Percentiles rank a stretch among this genome's conserved stretches.
phyloP scores from a whole-genome alignment of 768 basidiomycete genomes.

The Hericium erinaceus region DNA sequence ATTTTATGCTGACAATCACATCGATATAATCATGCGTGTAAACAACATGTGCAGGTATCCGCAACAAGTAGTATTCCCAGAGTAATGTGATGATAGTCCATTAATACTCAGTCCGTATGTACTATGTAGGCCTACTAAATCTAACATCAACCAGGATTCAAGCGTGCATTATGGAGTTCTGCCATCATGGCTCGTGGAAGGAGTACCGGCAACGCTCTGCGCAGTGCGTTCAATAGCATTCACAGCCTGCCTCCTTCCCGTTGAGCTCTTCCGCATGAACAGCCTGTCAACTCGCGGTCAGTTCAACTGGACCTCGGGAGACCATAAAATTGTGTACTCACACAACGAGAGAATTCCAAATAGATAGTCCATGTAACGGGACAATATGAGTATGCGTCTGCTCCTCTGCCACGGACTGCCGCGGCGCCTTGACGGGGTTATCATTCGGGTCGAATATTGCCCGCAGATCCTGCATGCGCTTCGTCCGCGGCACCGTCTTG shows the following conservation, averaged over 20 bases:
- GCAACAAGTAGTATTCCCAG: too few species aligned
- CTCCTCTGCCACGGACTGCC: constrained; percentile 49
- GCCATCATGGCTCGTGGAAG: too few species aligned
- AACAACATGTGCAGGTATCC: too few species aligned
- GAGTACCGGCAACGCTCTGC: not conserved
- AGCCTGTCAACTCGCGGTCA: constrained; percentile 14
- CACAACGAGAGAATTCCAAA: constrained; percentile 48
- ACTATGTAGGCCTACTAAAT: too few species aligned
- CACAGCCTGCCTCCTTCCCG: constrained; percentile 23
- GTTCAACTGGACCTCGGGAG: not conserved
- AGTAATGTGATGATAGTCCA: too few species aligned
- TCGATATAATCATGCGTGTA: too few species aligned
- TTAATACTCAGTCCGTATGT: too few species aligned
- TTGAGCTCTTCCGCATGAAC: constrained; percentile 36
- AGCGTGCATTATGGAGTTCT: too few species aligned
- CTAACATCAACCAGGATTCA: too few species aligned
- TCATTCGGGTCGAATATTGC: constrained; percentile 44
- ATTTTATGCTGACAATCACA: too few species aligned
- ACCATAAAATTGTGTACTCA: constrained; percentile 17
- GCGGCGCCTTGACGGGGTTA: constrained; percentile 34
- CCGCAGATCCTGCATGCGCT: constrained; percentile 32
- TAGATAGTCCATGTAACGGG: constrained; percentile 43
- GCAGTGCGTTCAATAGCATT: constrained; percentile 14
- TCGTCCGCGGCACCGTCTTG: constrained; percentile 39
- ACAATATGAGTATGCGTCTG: constrained; percentile 33